Evolutionary conservation across 345 rosid species (phyloP).

Genomic region (Salix caprea): DNA sequence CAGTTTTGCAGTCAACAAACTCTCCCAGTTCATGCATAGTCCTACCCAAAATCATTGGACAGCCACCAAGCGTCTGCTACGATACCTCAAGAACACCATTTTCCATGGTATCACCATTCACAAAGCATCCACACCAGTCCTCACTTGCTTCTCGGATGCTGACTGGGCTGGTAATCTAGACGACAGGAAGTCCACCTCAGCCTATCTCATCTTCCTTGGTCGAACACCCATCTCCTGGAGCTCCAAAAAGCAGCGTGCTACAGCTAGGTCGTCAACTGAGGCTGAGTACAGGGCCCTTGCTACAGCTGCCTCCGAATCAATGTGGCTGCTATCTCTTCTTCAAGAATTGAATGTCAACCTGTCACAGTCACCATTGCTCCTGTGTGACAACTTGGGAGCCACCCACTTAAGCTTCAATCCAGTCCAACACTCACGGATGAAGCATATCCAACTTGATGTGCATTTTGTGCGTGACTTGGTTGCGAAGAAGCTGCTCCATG

Average conservation of each 20-base stretch:
- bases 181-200: background rate
- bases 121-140: too few species aligned
- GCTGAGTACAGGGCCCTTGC: background rate
- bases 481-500: background rate
- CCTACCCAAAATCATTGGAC: background rate
- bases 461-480: background rate
- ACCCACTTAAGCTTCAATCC: background rate
- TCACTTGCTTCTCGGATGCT: background rate
- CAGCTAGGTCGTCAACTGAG: background rate
- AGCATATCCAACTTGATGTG: background rate
- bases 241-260: background rate
- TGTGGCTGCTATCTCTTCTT: background rate
- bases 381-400: background rate
- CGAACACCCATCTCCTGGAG: background rate
- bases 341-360: accelerated
- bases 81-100: background rate
- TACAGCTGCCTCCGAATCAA: background rate
- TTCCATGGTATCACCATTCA: background rate
- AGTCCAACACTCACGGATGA: background rate
- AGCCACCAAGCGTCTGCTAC: background rate
- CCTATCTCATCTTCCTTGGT: background rate
- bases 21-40: background rate
- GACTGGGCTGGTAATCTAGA: background rate
- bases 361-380: accelerated
- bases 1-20: background rate